Evolutionary conservation across 2,329 filamentous ascomycete genomes (phyloP).

Genomic region (Sporothrix euskadiensis): DNA sequence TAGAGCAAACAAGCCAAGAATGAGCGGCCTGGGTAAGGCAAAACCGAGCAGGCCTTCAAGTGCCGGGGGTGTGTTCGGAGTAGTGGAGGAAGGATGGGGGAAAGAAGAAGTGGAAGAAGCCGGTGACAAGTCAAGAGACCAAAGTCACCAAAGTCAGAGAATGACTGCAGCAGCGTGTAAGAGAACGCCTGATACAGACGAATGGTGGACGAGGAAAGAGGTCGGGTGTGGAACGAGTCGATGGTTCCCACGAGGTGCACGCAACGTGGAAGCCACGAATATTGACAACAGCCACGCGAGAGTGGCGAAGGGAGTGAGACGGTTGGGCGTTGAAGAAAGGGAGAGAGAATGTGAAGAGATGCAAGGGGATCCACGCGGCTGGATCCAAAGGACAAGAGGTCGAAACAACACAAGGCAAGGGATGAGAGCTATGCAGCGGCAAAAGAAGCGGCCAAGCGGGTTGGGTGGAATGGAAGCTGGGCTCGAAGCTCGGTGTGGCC

Average conservation of each 20-base stretch:
- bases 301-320: background rate
- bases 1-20: slow-evolving; percentile 1
- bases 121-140: slow-evolving; percentile 5
- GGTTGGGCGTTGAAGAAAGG: background rate
- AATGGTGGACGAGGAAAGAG: background rate
- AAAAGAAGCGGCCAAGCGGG: background rate
- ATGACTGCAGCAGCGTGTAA: slow-evolving; percentile 3
- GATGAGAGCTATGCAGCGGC: slow-evolving; percentile 14
- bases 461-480: slow-evolving; percentile 1
- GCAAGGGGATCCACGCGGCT: slow-evolving; percentile 21
- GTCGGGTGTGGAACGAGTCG: background rate
- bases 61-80: background rate
- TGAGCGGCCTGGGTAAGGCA: slow-evolving; percentile 17
- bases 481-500: background rate
- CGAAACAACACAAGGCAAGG: slow-evolving; percentile 14
- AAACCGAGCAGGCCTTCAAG: slow-evolving; percentile 3
- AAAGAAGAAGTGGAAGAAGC: slow-evolving; percentile 12
- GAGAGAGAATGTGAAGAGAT: background rate
- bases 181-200: background rate
- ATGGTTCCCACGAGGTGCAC: background rate
- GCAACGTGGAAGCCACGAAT: background rate
- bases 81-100: slow-evolving; percentile 9
- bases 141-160: slow-evolving; percentile 11
- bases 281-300: slow-evolving; percentile 20
- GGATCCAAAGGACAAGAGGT: slow-evolving; percentile 10